Conservation (phyloP, 2,329 filamentous ascomycete species). For the Phyllosticta ampelicida region DNA sequence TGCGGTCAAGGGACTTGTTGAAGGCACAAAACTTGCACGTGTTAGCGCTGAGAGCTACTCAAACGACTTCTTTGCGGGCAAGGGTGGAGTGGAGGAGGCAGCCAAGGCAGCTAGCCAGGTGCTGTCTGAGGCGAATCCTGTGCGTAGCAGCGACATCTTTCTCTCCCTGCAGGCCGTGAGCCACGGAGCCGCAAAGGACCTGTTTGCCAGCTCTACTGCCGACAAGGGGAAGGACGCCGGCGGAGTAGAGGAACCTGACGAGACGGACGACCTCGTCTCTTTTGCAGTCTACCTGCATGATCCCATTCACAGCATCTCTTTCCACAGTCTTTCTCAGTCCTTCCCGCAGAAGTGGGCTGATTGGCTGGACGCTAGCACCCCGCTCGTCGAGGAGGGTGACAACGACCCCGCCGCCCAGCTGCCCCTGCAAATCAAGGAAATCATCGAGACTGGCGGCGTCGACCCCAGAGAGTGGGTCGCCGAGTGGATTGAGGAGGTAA, state of each 20-base stretch:
- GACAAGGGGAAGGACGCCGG: slow-evolving; percentile 47
- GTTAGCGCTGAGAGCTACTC: slow-evolving; percentile 84
- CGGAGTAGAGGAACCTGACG: slow-evolving; percentile 43
- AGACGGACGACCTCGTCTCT: slow-evolving; percentile 52
- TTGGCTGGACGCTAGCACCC: slow-evolving; percentile 64
- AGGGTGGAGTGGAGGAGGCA: slow-evolving; percentile 70
- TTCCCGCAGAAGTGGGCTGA: slow-evolving; percentile 77
- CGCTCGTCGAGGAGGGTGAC: slow-evolving; percentile 37
- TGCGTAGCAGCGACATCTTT: slow-evolving; percentile 89
- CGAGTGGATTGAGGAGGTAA: slow-evolving; percentile 88
- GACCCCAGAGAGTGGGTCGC: slow-evolving; percentile 95
- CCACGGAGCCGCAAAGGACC: slow-evolving; percentile 48
- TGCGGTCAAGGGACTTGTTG: slow-evolving; percentile 65
- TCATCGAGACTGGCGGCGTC: slow-evolving; percentile 62
- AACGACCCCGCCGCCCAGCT: slow-evolving; percentile 30
- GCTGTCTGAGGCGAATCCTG: slow-evolving; percentile 74
- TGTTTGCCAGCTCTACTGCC: slow-evolving; percentile 52
- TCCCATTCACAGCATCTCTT: slow-evolving; percentile 83
- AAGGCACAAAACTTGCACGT: slow-evolving; percentile 83
- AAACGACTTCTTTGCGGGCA: slow-evolving; percentile 66
- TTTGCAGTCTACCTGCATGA: slow-evolving; percentile 78
- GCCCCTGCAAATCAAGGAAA: slow-evolving; percentile 78
- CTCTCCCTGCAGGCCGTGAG: slow-evolving; percentile 83
- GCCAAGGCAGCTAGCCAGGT: slow-evolving; percentile 69
- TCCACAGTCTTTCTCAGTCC: slow-evolving; percentile 69